Conservation (phyloP, 2,329 filamentous ascomycete genomes). For the Meredithiella fracta region DNA sequence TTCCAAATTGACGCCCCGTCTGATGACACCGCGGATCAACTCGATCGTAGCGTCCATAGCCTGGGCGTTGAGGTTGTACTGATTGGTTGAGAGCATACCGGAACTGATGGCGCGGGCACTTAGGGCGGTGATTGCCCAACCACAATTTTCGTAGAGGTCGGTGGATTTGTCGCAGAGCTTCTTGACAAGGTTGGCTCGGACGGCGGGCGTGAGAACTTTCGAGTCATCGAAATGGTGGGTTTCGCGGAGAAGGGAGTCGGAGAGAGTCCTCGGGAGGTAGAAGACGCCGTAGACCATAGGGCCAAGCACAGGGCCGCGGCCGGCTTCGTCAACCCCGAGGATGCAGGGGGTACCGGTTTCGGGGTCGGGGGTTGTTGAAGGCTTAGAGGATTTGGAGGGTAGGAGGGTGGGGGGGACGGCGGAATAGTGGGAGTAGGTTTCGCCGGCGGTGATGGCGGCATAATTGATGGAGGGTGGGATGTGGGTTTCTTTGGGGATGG, state of each 20-base stretch:
- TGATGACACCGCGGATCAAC: conserved; percentile 62
- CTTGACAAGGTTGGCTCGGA: conserved; percentile 55
- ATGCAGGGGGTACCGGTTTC: conserved; percentile 40
- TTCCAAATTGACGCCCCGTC: conserved; percentile 60
- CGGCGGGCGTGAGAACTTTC: conserved; percentile 70
- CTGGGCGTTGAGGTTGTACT: conserved; percentile 90
- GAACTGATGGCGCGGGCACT: conserved; percentile 71
- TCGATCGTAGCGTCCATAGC: conserved; percentile 82
- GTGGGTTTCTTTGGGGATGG: conserved; percentile 25
- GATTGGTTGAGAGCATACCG: conserved; percentile 52
- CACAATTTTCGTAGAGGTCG: conserved; percentile 40
- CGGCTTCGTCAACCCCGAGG: conserved; percentile 85
- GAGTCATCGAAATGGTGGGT: conserved; percentile 87
- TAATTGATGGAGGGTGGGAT: conserved; percentile 53
- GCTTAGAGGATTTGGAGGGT: too few species aligned
- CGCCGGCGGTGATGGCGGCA: conserved; percentile 40
- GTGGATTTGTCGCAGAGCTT: conserved; percentile 49
- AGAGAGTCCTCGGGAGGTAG: conserved; percentile 56
- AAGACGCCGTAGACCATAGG: conserved; percentile 58
- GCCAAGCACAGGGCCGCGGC: conserved; percentile 81
- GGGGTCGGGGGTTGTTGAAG: conserved; percentile 18
- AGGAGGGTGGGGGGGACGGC: conserved; percentile 46
- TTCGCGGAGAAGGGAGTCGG: conserved; percentile 57
- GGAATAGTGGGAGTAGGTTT: conserved; percentile 57
- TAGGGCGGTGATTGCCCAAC: conserved; percentile 69